phyloP scores from a whole-genome alignment of 768 basidiomycete genomes.

The Auriscalpium orientale region DNA sequence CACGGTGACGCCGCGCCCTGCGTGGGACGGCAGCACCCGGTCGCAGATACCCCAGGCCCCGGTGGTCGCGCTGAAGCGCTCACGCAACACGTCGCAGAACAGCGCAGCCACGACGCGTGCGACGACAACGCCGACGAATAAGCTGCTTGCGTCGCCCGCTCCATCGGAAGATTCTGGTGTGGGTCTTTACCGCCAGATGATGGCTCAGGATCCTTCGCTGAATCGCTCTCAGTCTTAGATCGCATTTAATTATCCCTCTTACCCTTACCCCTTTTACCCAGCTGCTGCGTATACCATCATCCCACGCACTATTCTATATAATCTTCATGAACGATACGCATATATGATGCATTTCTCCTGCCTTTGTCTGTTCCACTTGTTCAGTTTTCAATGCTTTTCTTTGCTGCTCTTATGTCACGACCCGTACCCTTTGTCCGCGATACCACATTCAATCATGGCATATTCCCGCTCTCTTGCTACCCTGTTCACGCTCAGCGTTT shows the following conservation, averaged over 20 bases:
- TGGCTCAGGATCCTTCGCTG: conserved; percentile 68
- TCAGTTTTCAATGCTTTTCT: conserved; percentile 15
- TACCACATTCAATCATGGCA: conserved; percentile 15
- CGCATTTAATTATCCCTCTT: conserved; percentile 17
- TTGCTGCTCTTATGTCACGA: conserved; percentile 1
- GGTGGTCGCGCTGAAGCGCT: conserved; percentile 38
- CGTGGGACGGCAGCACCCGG: conserved; percentile 60
- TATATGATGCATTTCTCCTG: conserved; percentile 9
- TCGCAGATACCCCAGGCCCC: conserved; percentile 24
- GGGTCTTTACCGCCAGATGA: conserved; percentile 74
- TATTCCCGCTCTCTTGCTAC: background rate
- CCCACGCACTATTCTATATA: conserved; percentile 15
- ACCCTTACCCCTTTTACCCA: conserved; percentile 5
- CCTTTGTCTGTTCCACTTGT: background rate
- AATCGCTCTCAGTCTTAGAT: conserved; percentile 20
- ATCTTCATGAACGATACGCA: conserved; percentile 16
- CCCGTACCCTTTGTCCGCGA: conserved; percentile 12
- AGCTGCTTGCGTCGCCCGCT: conserved; percentile 58
- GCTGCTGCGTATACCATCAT: conserved; percentile 1
- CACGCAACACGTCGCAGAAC: conserved; percentile 67
- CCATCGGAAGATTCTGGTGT: conserved; percentile 80
- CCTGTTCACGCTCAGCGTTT: too few relatives aligned
- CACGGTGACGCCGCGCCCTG: conserved; percentile 60
- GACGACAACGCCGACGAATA: conserved; percentile 31
- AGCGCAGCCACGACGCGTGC: conserved; percentile 40